Evolutionary conservation across 2,329 filamentous ascomycete species (phyloP), one percentile per base, ranked within the genome.

Genomic region (Aureobasidium mangrovei): DNA sequence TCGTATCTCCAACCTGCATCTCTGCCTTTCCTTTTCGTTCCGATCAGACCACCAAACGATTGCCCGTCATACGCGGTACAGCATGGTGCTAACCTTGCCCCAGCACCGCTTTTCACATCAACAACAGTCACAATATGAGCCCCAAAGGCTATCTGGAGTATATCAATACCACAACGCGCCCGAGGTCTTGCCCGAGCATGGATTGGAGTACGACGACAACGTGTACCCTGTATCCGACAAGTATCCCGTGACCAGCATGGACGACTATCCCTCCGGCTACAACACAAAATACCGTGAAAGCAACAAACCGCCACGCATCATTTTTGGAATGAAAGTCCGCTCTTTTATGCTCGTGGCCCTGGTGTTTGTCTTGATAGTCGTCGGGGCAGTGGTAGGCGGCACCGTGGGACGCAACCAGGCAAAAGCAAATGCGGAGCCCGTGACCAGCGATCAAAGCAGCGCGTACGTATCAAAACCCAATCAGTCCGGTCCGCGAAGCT

Each of bases 111-210:
- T 51, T 24, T 51, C 47, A n/a, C 38, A 35, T 7, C 47, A 51
- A 12, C 47, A 51, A 42, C 38, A 12, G 24, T 29, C 33, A 27
- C 38, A 27, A 33, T 29, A 51, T 4, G 47, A 51, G 42, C 47
- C 47, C 33, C 47, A 51, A 41, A 41, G 47, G 4, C 38, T 68
- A n/a, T 68, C 66, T 32, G 64, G 65, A 40, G 57, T 69, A 27
- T 69, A 69, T 58, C 66, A 69, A 61, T 69, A 69, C 57, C 67
- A 69, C 64, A 69, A 68, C 56, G 67, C 67, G 10, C 67, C 67
- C 29, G 67, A 69, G 57, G 66, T 69, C 48, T 65, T 67, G n/a
- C 67, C 67, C 7, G 67, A 66, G 28, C 64, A 68, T 54, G 67
- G 67, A 54, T 60, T 69, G 44, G 67, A 69, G 56, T 69, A 68